Percentiles rank a stretch among this genome's conserved stretches.
phyloP scores from a whole-genome alignment of 495 filamentous ascomycete genomes.

The Pyrenopolyporus hunteri region DNA sequence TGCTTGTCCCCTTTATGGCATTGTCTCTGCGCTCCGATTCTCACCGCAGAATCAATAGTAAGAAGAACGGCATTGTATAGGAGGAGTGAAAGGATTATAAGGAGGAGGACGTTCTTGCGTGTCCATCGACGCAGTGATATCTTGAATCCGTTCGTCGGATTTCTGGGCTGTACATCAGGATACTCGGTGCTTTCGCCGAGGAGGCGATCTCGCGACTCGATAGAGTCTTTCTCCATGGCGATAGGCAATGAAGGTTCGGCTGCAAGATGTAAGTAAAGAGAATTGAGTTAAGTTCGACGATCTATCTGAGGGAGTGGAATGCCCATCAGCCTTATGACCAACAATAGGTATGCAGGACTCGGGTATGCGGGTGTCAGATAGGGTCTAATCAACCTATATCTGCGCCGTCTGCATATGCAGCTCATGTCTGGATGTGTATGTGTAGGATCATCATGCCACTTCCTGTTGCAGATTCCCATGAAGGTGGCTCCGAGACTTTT shows the following conservation, averaged over 20 bases:
- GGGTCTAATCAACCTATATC: background rate
- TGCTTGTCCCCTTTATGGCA: background rate
- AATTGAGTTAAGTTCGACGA: background rate
- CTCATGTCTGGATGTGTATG: background rate
- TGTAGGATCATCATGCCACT: background rate
- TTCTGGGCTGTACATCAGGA: background rate
- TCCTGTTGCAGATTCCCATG: background rate
- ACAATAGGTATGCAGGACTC: background rate
- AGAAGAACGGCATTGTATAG: background rate
- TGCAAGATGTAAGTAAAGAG: background rate
- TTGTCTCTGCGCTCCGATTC: background rate
- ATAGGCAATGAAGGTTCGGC: background rate
- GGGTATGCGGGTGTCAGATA: slow-evolving; percentile 2
- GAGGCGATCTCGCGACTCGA: slow-evolving; percentile 1
- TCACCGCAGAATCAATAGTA: background rate
- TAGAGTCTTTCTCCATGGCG: slow-evolving; percentile 3
- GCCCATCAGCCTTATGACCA: background rate
- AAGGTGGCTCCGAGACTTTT: background rate
- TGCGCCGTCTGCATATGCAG: too few relatives aligned
- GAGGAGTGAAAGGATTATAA: background rate
- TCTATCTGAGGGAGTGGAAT: background rate
- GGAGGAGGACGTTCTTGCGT: background rate
- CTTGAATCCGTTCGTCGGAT: background rate
- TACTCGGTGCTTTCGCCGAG: background rate
- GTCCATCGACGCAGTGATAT: background rate